Percentiles rank a stretch among this genome's conserved stretches.
These are phyloP conservation scores for Chlamydomonas schloesseri DNA, from an alignment of 139 green algal genomes.

Conservation along the genomic window DNA sequence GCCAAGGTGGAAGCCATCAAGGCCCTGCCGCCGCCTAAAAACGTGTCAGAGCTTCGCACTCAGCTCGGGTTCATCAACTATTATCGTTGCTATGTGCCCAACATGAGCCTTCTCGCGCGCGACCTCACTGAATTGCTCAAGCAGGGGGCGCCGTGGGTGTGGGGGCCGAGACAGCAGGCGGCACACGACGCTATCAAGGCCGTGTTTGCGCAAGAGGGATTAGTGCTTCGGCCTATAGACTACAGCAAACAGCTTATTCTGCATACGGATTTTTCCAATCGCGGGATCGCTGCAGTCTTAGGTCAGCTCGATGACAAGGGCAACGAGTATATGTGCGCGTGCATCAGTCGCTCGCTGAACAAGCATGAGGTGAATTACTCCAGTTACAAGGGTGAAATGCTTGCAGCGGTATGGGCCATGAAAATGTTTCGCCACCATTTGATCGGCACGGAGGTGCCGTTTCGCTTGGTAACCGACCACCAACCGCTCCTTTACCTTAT, in stretches of 20 bases:
- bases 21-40: slow-evolving; percentile 41
- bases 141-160: slow-evolving; percentile 33
- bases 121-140: slow-evolving; percentile 46
- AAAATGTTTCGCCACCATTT: slow-evolving; percentile 46
- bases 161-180: slow-evolving; percentile 28
- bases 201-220: background rate
- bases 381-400: slow-evolving; percentile 17
- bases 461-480: slow-evolving; percentile 50
- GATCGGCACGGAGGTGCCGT: slow-evolving; percentile 10
- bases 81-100: slow-evolving; percentile 58
- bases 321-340: slow-evolving; percentile 54
- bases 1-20: slow-evolving; percentile 56
- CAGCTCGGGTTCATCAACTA: slow-evolving; percentile 62
- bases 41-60: slow-evolving; percentile 35
- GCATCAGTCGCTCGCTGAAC: slow-evolving; percentile 48
- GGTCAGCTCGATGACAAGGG: slow-evolving; percentile 46
- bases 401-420: slow-evolving; percentile 33
- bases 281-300: slow-evolving; percentile 53
- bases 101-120: slow-evolving; percentile 32
- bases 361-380: slow-evolving; percentile 37
- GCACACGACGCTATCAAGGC: slow-evolving; percentile 17
- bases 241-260: background rate
- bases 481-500: slow-evolving; percentile 48
- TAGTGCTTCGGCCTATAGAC: slow-evolving; percentile 4
- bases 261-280: slow-evolving; percentile 12